Base-by-base conservation (phyloP, 2,329 filamentous ascomycete genomes). In the Dothideomycetes sp. region DNA sequence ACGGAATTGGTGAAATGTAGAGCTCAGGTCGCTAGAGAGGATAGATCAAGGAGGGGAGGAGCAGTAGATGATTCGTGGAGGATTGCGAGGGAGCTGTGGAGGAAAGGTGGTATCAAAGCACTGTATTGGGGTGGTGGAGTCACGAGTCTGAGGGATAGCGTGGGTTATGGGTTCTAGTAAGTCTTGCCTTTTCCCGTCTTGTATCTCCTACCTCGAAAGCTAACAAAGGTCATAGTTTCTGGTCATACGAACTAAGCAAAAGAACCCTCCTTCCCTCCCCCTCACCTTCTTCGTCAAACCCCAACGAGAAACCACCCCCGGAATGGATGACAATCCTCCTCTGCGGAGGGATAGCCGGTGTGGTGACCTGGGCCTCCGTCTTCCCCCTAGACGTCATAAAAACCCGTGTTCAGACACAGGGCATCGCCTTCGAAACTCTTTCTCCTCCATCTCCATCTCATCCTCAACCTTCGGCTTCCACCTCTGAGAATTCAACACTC, bases 141-240 rank as follows among this genome's bases (percentile, higher is more conserved):
- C 12, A 96, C 89, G 1, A 84, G 82, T 39, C 57, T 89, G 28
- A 73, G 89, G 35, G 89, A 96, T 62, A 81, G 82, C 44, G 74
- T 95, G 41, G 89, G 89, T n/a, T 96, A 95, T 63, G 89, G 88
- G 0, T 95, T 95, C 61, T 96, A 95, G 73, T 78, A 68, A 53
- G 71, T 55, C 40, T 31, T 33, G 29, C 31, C 33, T 17, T 22
- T 25, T 25, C 10, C 4, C 24, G n/a, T 18, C 10, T 9, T 19
- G 13, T 16, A 17, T 32, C 7, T 10, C 11, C 16, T 17, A 9
- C 19, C 19, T 27, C 7, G n/a, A 3, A 7, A 28, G 16, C 37
- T 25, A 27, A 40, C 18, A 17, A 8, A 13, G 15, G 11, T 5
- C 31, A 44, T 44, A 76, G 74, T 57, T 96, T 96, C 60, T 94